A percentile compares a stretch with the other conserved stretches of the same genome.
These are phyloP conservation scores for Trichoderma asperellum DNA, from an alignment of 2,329 filamentous ascomycete species.

Conservation along the genomic window DNA sequence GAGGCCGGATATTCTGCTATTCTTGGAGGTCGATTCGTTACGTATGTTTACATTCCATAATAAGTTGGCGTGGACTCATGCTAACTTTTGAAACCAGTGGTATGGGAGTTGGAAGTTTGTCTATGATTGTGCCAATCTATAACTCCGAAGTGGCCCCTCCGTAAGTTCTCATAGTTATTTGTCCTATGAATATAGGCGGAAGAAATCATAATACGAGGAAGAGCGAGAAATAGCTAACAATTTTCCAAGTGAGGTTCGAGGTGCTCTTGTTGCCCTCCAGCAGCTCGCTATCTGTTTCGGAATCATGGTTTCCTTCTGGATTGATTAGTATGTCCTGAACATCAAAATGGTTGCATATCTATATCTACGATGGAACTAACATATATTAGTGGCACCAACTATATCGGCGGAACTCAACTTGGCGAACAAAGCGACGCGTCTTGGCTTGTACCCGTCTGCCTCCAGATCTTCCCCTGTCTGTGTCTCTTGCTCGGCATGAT, in stretches of 20 bases:
- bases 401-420: conserved; percentile 59
- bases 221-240: not conserved
- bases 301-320: conserved; percentile 68
- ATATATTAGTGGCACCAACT: conserved; percentile 57
- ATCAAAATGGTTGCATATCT: no score
- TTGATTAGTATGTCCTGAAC: conserved; percentile 49
- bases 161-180: conserved; percentile 23
- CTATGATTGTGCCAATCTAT: conserved; percentile 66
- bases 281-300: conserved; percentile 63
- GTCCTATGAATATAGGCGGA: not conserved
- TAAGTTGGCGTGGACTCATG: not conserved
- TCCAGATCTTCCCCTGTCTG: conserved; percentile 70
- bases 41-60: conserved; percentile 42
- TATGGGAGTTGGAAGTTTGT: conserved; percentile 70
- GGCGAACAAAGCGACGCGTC: conserved; percentile 65
- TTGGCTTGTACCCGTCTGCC: conserved; percentile 73
- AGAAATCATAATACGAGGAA: not conserved
- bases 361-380: not conserved
- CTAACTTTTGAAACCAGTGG: conserved; percentile 45
- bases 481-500: conserved; percentile 71
- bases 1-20: conserved; percentile 59
- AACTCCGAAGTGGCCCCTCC: conserved; percentile 53
- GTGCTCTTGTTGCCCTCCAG: conserved; percentile 51
- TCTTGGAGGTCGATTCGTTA: conserved; percentile 72
- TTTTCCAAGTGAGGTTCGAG: conserved; percentile 37